phyloP scores from a whole-genome alignment of 768 basidiomycete genomes.

The Leccinum arenicola region DNA sequence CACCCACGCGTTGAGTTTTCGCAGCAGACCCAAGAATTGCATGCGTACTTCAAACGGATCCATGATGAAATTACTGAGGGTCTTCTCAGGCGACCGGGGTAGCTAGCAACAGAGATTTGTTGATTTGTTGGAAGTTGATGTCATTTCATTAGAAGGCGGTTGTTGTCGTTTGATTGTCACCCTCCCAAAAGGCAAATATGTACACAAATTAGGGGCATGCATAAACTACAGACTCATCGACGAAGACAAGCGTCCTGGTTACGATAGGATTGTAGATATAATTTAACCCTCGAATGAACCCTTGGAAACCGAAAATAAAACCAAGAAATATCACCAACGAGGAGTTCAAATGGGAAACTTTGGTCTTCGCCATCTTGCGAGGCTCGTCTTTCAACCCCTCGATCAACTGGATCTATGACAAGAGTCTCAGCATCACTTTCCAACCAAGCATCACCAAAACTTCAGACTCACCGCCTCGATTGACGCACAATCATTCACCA shows the following conservation, averaged over 20 bases:
- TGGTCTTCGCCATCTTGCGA: background rate
- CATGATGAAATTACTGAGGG: constrained; percentile 4
- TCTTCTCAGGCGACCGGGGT: no score
- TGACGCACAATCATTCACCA: background rate
- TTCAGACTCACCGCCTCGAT: background rate
- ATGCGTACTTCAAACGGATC: constrained; percentile 74
- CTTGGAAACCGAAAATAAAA: background rate
- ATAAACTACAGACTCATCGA: no score
- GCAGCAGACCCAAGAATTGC: constrained; percentile 63
- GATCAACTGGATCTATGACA: background rate
- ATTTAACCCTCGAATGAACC: no score
- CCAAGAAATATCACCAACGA: no score
- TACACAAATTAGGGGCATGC: no score
- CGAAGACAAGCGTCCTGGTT: no score
- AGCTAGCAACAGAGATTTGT: no score
- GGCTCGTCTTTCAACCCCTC: background rate
- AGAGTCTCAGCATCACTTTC: background rate
- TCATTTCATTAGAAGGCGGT: no score
- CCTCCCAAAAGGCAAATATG: no score
- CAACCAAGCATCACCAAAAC: background rate
- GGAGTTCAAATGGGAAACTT: background rate
- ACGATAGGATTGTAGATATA: no score
- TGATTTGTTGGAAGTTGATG: no score
- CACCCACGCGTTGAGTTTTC: constrained; percentile 61
- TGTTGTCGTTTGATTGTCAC: no score